These are phyloP conservation scores for Fonsecaea nubica DNA, from an alignment of 2,329 filamentous ascomycete species.

Conservation along the genomic window DNA sequence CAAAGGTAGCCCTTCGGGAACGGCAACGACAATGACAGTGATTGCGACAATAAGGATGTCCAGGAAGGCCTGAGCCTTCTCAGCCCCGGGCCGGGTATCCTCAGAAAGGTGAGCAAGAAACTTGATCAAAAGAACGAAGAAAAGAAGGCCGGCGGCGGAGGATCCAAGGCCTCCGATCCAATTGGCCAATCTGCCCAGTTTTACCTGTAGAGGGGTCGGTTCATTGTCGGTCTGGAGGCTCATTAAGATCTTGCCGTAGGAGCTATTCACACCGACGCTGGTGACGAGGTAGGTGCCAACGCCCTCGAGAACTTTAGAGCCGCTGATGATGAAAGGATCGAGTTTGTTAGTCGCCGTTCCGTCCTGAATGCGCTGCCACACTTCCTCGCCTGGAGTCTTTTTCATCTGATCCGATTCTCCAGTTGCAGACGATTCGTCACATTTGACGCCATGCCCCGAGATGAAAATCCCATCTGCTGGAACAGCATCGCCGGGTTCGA, in stretches of 20 bases:
- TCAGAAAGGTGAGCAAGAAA: constrained; percentile 73
- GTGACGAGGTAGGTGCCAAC: constrained; percentile 77
- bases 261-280: constrained; percentile 74
- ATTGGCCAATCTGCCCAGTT: constrained; percentile 75
- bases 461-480: constrained; percentile 75
- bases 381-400: constrained; percentile 67
- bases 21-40: constrained; percentile 79
- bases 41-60: constrained; percentile 79
- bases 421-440: constrained; percentile 75
- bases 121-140: constrained; percentile 83
- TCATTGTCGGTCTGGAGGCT: constrained; percentile 75
- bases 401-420: constrained; percentile 76
- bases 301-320: constrained; percentile 76
- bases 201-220: constrained; percentile 77
- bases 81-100: constrained; percentile 63
- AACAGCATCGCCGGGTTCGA: constrained; percentile 73
- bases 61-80: constrained; percentile 79
- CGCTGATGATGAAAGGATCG: constrained; percentile 81
- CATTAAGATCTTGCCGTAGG: constrained; percentile 77
- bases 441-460: constrained; percentile 69
- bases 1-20: constrained; percentile 77
- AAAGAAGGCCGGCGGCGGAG: constrained; percentile 75
- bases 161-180: constrained; percentile 81
- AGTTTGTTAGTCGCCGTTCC: constrained; percentile 62
- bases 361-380: constrained; percentile 62